phyloP scores from a whole-genome alignment of 345 rosid species.

The Durio zibethinus region DNA sequence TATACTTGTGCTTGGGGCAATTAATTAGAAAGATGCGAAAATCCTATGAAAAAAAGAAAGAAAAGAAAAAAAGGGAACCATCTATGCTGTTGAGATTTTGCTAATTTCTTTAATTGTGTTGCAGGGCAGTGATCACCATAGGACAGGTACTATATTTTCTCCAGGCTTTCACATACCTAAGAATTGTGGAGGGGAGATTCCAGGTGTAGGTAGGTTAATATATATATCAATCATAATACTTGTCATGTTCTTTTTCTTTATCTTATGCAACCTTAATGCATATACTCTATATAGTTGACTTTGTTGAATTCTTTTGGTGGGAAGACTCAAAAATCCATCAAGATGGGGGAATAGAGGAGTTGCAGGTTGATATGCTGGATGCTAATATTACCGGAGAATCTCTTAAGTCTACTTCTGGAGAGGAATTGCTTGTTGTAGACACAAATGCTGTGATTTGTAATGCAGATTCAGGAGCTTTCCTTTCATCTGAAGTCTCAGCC shows the following conservation, averaged over 20 bases:
- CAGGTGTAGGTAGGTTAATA: conserved; percentile 38
- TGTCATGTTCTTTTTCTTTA: not conserved
- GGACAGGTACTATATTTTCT: conserved; percentile 52
- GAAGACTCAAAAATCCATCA: conserved; percentile 30
- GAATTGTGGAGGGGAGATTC: conserved; percentile 31
- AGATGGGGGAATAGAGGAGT: conserved; percentile 20
- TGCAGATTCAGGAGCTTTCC: conserved; percentile 50
- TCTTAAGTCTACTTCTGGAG: conserved; percentile 25
- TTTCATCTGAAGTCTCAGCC: conserved; percentile 82
- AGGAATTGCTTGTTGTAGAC: conserved; percentile 39
- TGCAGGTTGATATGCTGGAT: conserved; percentile 22
- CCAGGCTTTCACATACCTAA: conserved; percentile 56
- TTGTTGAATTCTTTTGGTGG: conserved; percentile 28
- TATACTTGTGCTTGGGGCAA: not conserved
- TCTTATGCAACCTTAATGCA: not conserved
- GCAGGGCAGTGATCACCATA: conserved; percentile 39
- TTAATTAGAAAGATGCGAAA: not conserved
- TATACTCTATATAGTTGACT: conserved; percentile 26
- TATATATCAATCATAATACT: not conserved
- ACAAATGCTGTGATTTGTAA: conserved; percentile 32
- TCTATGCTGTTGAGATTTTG: not conserved
- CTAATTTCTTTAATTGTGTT: conserved; percentile 16
- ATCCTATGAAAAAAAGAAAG: not conserved
- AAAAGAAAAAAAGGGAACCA: not conserved
- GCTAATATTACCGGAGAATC: conserved; percentile 20